phyloP scores from a whole-genome alignment of 345 rosid species.

The Dipteronia sinensis region DNA sequence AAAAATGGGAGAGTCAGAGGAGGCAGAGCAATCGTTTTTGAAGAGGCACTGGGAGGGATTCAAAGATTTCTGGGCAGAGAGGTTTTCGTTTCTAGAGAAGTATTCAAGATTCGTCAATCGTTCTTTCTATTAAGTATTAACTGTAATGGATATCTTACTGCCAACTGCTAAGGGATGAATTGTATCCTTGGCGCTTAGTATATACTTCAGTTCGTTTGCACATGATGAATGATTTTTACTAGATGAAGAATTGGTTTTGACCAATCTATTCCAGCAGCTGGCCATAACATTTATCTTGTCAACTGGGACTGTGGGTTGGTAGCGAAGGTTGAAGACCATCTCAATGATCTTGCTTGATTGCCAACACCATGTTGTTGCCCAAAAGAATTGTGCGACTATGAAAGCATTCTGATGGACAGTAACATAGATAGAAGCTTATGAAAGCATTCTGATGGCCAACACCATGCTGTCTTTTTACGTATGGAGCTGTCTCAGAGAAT shows the following conservation, averaged over 20 bases:
- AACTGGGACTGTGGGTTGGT: neutral
- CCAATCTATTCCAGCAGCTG: neutral
- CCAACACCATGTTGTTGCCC: no score
- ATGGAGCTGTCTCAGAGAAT: neutral
- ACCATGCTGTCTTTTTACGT: neutral
- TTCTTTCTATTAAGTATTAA: slow-evolving; percentile 8
- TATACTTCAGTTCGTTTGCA: neutral
- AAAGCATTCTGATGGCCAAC: no score
- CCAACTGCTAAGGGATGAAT: neutral
- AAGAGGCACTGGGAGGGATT: slow-evolving; percentile 53
- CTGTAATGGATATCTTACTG: neutral
- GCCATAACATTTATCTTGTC: neutral
- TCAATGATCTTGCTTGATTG: neutral
- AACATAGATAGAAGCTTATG: no score
- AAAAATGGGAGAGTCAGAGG: slow-evolving; percentile 45
- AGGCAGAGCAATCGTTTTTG: slow-evolving; percentile 40
- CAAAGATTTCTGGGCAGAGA: slow-evolving; percentile 72
- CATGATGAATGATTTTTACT: neutral
- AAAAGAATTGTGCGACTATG: neutral
- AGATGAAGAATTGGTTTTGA: neutral
- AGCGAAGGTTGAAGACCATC: neutral
- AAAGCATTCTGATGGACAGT: neutral
- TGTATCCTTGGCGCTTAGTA: neutral
- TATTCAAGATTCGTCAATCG: slow-evolving; percentile 61
- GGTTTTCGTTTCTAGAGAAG: slow-evolving; percentile 54